Conservation (phyloP, 2,329 filamentous ascomycete species). For the Tolypocladium amazonense region DNA sequence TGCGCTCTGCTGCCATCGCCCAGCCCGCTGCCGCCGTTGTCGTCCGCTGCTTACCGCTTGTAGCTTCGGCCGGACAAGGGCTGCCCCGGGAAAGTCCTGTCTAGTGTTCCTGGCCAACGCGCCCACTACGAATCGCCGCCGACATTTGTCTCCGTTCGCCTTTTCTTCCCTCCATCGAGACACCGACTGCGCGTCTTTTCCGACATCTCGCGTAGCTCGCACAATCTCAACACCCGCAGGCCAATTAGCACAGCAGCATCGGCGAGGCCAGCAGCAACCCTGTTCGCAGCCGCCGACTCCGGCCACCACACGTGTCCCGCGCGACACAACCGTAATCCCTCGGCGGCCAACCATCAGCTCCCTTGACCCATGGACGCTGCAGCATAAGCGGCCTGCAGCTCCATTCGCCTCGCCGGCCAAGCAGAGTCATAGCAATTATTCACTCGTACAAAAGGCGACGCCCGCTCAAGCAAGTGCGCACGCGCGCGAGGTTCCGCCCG, state of each 20-base stretch:
- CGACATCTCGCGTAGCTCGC: not conserved
- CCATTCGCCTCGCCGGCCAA: not conserved
- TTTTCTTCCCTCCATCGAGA: not conserved
- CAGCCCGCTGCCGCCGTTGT: not conserved
- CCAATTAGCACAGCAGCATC: not conserved
- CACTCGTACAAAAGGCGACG: not conserved
- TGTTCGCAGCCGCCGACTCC: not conserved
- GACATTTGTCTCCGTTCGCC: not conserved
- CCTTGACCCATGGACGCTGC: slow-evolving; percentile 3
- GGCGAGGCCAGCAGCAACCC: not conserved
- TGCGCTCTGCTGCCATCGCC: not conserved
- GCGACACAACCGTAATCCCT: not conserved
- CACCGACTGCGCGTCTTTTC: not conserved
- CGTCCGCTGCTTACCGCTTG: not conserved
- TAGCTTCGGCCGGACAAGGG: not conserved
- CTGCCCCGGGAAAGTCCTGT: not conserved
- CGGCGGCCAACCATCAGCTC: slow-evolving; percentile 2
- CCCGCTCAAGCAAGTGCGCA: slow-evolving; percentile 1
- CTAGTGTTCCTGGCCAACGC: not conserved
- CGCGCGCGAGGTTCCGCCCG: not conserved
- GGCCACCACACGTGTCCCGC: slow-evolving; percentile 2
- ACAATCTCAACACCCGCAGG: not conserved
- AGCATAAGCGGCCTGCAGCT: slow-evolving; percentile 4
- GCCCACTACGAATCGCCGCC: not conserved
- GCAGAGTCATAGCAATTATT: slow-evolving; percentile 1